A percentile compares a stretch with the other conserved stretches of the same genome.
phyloP scores from a whole-genome alignment of 345 rosid genomes.

The Dimocarpus longan region DNA sequence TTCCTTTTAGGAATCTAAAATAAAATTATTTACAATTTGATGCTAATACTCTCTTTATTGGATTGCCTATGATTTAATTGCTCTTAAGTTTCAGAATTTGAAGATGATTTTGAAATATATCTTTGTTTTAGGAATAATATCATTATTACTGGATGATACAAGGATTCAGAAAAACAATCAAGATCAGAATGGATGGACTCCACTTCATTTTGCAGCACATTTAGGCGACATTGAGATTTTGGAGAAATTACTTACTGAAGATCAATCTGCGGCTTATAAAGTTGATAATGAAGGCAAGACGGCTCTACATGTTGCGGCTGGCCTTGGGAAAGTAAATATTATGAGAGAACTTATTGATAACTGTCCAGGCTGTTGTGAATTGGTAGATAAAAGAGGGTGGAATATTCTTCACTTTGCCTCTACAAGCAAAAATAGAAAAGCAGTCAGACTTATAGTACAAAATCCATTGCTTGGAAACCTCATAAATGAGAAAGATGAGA shows the following conservation, averaged over 20 bases:
- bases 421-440: neutral
- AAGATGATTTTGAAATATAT: too few relatives aligned
- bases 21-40: too few relatives aligned
- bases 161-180: too few relatives aligned
- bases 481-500: conserved; percentile 1
- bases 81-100: too few relatives aligned
- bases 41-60: too few relatives aligned
- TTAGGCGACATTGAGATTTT: neutral
- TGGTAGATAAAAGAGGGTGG: conserved; percentile 16
- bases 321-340: neutral
- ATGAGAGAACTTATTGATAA: neutral
- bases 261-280: conserved; percentile 1
- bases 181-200: too few relatives aligned
- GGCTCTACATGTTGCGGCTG: conserved; percentile 26
- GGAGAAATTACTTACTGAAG: neutral
- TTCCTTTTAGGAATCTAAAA: too few relatives aligned
- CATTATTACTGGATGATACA: too few relatives aligned
- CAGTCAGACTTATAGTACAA: neutral
- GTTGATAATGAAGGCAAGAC: neutral
- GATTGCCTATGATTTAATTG: too few relatives aligned
- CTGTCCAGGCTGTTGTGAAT: conserved; percentile 24
- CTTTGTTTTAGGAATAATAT: too few relatives aligned
- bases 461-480: conserved; percentile 8
- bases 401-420: conserved; percentile 24
- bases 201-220: conserved; percentile 12